phyloP scores from a whole-genome alignment of 371 early-diverging fungal genomes.

The Mortierella sp. region DNA sequence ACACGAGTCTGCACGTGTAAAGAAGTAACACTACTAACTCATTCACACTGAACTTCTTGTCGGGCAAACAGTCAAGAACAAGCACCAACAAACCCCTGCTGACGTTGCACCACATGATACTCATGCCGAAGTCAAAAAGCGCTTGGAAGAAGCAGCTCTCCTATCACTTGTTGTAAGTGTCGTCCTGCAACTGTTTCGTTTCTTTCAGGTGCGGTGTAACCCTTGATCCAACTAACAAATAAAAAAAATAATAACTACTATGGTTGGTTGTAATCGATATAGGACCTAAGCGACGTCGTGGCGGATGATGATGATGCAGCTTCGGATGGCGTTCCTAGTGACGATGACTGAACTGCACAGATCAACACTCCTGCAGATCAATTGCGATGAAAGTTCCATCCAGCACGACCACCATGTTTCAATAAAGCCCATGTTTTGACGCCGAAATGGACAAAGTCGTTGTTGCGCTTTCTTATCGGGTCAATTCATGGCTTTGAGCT shows the following conservation, averaged over 20 bases:
- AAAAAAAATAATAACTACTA: not conserved
- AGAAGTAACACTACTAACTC: not conserved
- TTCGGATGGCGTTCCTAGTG: slow-evolving; percentile 15
- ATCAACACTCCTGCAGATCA: not conserved
- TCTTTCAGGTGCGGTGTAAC: not conserved
- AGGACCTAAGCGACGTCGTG: slow-evolving; percentile 20
- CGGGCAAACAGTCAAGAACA: slow-evolving; percentile 47
- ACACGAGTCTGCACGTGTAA: not conserved
- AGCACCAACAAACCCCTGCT: slow-evolving; percentile 22
- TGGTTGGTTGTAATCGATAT: not conserved
- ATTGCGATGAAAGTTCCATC: not conserved
- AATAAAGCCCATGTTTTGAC: not conserved
- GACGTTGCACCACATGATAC: slow-evolving; percentile 32
- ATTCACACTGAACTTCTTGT: too few relatives aligned
- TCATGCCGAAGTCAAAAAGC: slow-evolving; percentile 30
- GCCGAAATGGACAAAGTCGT: not conserved
- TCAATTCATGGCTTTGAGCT: slow-evolving; percentile 39
- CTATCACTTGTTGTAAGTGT: slow-evolving; percentile 16
- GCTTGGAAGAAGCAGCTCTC: slow-evolving; percentile 25
- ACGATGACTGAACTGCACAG: slow-evolving; percentile 18
- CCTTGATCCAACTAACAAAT: not conserved
- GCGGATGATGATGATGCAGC: slow-evolving; percentile 17
- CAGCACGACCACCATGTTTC: not conserved
- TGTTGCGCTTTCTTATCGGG: not conserved
- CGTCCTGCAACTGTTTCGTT: not conserved